Percentiles rank a stretch among this genome's conserved stretches.
Evolutionary conservation across 192 early-diverging fungal species (phyloP).

Genomic region (Backusella westeae): DNA sequence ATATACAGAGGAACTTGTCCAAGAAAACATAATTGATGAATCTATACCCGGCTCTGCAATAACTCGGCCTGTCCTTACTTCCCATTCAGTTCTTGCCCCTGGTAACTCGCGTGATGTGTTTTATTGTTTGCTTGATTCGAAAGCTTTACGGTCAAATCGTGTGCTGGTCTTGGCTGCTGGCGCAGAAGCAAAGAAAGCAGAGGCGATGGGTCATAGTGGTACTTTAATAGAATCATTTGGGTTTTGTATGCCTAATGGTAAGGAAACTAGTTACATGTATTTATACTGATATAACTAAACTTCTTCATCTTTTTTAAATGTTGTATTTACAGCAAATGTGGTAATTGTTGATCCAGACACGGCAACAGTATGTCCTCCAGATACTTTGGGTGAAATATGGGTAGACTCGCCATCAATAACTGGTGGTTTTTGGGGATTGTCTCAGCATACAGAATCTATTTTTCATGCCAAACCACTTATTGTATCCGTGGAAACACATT

Average conservation of each 20-base stretch:
- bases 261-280: background rate
- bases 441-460: slow-evolving; percentile 70
- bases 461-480: slow-evolving; percentile 66
- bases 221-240: slow-evolving; percentile 53
- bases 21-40: slow-evolving; percentile 10
- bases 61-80: slow-evolving; percentile 1
- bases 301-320: background rate
- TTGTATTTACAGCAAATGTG: slow-evolving; percentile 47
- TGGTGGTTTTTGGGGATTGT: slow-evolving; percentile 75
- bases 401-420: slow-evolving; percentile 70
- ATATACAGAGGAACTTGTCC: slow-evolving; percentile 25
- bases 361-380: slow-evolving; percentile 65
- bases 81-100: slow-evolving; percentile 12
- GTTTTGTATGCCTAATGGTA: slow-evolving; percentile 61
- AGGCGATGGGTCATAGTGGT: slow-evolving; percentile 31
- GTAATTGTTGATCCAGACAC: slow-evolving; percentile 84
- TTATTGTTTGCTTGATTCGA: slow-evolving; percentile 70
- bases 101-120: slow-evolving; percentile 39
- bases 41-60: background rate
- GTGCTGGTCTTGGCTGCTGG: slow-evolving; percentile 55
- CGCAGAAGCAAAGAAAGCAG: slow-evolving; percentile 23
- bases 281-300: background rate
- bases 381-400: slow-evolving; percentile 87
- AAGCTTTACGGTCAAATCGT: slow-evolving; percentile 59
- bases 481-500: slow-evolving; percentile 43